Evolutionary conservation across 2,329 filamentous ascomycete species (phyloP).

Genomic region (Phialophora verrucosa): DNA sequence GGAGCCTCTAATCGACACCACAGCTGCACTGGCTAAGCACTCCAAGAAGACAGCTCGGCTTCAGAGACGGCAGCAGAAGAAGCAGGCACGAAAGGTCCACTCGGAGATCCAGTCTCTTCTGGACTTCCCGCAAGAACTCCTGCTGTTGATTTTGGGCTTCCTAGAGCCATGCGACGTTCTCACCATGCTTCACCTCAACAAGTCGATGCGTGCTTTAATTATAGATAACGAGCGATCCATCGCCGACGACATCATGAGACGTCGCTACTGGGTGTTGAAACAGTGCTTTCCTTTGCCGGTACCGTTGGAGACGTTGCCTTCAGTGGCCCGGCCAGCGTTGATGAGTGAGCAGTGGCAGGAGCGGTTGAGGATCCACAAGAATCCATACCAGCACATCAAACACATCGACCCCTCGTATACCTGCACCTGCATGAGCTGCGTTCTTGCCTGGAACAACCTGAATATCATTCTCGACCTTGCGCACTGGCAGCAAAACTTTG

Average conservation of each 20-base stretch:
- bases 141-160: slow-evolving; percentile 32
- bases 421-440: slow-evolving; percentile 39
- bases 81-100: slow-evolving; percentile 27
- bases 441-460: slow-evolving; percentile 40
- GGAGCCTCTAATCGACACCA: slow-evolving; percentile 37
- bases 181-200: slow-evolving; percentile 30
- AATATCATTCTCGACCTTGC: slow-evolving; percentile 38
- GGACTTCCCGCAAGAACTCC: slow-evolving; percentile 36
- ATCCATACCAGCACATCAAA: slow-evolving; percentile 38
- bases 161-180: slow-evolving; percentile 34
- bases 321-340: slow-evolving; percentile 28
- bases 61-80: slow-evolving; percentile 34
- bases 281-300: slow-evolving; percentile 38
- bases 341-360: slow-evolving; percentile 35
- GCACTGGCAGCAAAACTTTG: slow-evolving; percentile 38
- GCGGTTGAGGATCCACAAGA: slow-evolving; percentile 36
- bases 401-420: slow-evolving; percentile 33
- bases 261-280: slow-evolving; percentile 36
- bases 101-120: slow-evolving; percentile 34
- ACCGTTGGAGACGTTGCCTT: slow-evolving; percentile 29
- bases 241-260: slow-evolving; percentile 27
- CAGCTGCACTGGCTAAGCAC: slow-evolving; percentile 30
- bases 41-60: slow-evolving; percentile 37
- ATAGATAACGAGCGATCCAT: slow-evolving; percentile 34
- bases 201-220: slow-evolving; percentile 30